Conservation (phyloP, 768 basidiomycete species). For the Leucosporidium creatinivorum region DNA sequence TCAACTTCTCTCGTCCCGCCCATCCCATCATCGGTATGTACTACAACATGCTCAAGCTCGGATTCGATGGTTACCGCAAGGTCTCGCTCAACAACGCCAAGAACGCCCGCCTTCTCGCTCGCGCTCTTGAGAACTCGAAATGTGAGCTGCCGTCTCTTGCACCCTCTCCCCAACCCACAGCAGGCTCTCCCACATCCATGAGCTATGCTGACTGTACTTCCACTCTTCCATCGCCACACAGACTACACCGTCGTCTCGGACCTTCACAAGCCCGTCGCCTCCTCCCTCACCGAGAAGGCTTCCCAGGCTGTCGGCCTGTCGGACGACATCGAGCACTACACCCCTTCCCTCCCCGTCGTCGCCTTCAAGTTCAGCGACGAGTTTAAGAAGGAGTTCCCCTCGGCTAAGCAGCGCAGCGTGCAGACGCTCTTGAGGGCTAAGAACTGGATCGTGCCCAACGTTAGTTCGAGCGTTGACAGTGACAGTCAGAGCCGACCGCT, state of each 20-base stretch:
- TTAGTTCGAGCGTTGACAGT: neutral
- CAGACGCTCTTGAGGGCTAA: slow-evolving; percentile 47
- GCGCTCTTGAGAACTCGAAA: slow-evolving; percentile 55
- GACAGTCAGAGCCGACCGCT: neutral
- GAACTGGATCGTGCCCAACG: slow-evolving; percentile 45
- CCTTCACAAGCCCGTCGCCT: slow-evolving; percentile 48
- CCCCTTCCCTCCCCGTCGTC: slow-evolving; percentile 52
- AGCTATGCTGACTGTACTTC: neutral
- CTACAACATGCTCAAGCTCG: slow-evolving; percentile 31
- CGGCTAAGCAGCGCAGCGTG: slow-evolving; percentile 48
- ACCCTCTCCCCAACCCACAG: no score
- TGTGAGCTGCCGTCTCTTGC: slow-evolving; percentile 33
- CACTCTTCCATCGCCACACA: neutral
- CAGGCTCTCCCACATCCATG: no score
- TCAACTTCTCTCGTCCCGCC: slow-evolving; percentile 41
- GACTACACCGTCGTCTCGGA: slow-evolving; percentile 43
- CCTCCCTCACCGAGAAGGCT: slow-evolving; percentile 36
- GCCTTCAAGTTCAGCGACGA: slow-evolving; percentile 52
- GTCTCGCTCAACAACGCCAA: slow-evolving; percentile 50
- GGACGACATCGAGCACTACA: slow-evolving; percentile 50
- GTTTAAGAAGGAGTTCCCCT: slow-evolving; percentile 43
- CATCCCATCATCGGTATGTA: slow-evolving; percentile 32
- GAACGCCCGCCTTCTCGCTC: slow-evolving; percentile 60
- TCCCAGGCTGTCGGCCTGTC: slow-evolving; percentile 45
- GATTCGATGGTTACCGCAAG: slow-evolving; percentile 46